These are phyloP conservation scores for Diplodia seriata DNA, from an alignment of 2,329 filamentous ascomycete genomes.

Conservation along the genomic window DNA sequence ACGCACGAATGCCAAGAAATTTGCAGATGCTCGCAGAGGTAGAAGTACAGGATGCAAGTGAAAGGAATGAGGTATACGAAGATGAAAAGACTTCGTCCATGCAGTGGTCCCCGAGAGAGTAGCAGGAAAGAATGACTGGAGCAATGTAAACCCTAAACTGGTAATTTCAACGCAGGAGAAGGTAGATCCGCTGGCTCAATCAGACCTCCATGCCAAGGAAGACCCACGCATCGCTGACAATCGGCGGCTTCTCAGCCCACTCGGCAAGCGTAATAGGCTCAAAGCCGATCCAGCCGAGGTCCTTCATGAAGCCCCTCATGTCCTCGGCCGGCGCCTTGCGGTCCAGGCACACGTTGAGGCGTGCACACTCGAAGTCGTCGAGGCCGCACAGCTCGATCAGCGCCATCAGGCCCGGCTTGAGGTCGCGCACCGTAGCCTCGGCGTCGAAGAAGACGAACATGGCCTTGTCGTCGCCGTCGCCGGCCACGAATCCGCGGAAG, in stretches of 20 bases:
- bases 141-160: neutral
- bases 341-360: slow-evolving; percentile 82
- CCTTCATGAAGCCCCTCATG: slow-evolving; percentile 73
- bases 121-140: neutral
- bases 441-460: slow-evolving; percentile 90
- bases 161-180: neutral
- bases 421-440: slow-evolving; percentile 72
- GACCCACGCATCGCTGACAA: slow-evolving; percentile 80
- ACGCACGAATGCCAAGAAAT: slow-evolving; percentile 14
- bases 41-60: slow-evolving; percentile 18
- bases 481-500: slow-evolving; percentile 84
- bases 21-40: slow-evolving; percentile 25
- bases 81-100: neutral
- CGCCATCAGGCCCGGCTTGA: slow-evolving; percentile 89
- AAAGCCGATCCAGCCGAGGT: slow-evolving; percentile 93
- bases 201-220: slow-evolving; percentile 88
- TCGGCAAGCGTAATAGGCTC: slow-evolving; percentile 79
- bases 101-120: neutral
- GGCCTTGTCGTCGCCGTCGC: slow-evolving; percentile 72
- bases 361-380: slow-evolving; percentile 73
- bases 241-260: slow-evolving; percentile 69
- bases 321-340: slow-evolving; percentile 67
- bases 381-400: slow-evolving; percentile 85
- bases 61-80: neutral
- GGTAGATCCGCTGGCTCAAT: neutral